Percentiles rank a stretch among this genome's conserved stretches.
phyloP scores from a whole-genome alignment of 495 filamentous ascomycete genomes.

The Penicillium diatomitis region DNA sequence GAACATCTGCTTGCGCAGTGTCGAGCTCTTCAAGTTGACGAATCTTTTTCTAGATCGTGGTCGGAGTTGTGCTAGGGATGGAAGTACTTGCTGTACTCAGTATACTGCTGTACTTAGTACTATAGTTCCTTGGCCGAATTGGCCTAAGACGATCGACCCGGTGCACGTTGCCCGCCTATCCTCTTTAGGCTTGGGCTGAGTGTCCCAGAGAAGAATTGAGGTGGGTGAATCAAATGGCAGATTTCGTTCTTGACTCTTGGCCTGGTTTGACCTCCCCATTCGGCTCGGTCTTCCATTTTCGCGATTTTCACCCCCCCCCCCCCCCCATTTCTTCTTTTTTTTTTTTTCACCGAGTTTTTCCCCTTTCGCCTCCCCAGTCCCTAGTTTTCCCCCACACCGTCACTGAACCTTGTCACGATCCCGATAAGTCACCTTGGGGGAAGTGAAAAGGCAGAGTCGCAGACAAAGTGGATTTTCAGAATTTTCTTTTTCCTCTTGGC shows the following conservation, averaged over 20 bases:
- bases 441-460: too few species aligned
- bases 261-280: not conserved
- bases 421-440: constrained; percentile 1
- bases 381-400: constrained; percentile 19
- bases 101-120: too few species aligned
- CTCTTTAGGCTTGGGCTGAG: not conserved
- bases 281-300: not conserved
- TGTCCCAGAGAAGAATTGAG: too few species aligned
- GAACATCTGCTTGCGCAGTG: too few species aligned
- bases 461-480: not conserved
- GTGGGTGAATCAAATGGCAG: too few species aligned
- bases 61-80: too few species aligned
- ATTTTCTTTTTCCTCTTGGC: not conserved
- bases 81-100: too few species aligned
- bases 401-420: constrained; percentile 16
- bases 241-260: too few species aligned
- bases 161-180: constrained; percentile 10
- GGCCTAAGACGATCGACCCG: constrained; percentile 4
- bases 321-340: too few species aligned
- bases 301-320: not conserved
- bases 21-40: too few species aligned
- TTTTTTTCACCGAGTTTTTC: constrained; percentile 11
- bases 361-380: constrained; percentile 4
- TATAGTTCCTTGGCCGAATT: not conserved
- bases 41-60: too few species aligned